Base-by-base conservation (phyloP, 148 eudicot genomes). In the Cornus florida region DNA sequence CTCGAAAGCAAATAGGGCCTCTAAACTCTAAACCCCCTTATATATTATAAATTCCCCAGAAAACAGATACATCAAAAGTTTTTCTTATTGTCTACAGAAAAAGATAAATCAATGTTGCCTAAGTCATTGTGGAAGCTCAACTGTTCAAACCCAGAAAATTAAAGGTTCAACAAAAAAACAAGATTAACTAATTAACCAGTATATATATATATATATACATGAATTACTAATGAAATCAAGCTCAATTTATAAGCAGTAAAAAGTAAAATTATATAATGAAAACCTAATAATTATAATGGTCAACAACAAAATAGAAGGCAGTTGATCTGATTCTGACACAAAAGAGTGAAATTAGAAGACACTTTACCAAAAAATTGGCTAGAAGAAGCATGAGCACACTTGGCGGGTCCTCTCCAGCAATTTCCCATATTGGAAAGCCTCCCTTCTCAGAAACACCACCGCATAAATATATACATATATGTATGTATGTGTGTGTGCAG, bases 371-470 rank as follows among this genome's bases (percentile, higher is more conserved):
- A 69, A 67, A 80, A 86, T 17, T 70, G 83, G 32, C 78, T 77
- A 65, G 89, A 84, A 69, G 89, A 86, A 76, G 85, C 89, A 78
- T 86, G 89, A 71, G 81, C 86, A 69, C 85, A 82, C 74, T 83
- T 86, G 1, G 85, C 74, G 67, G 84, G 74, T 11, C 69, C 77
- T 41, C 86, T 86, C 23, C 38, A 57, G 74, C 86, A 86, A 41
- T 69, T 70, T 23, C 89, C 89, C 89, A 86, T 86, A 35, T 69
- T 69, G 64, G 41, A 10, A 57, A 59, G 24, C 66, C 66, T 62
- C 66, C 20, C 24, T 62, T 62, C 66, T 7, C 24, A 17, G 66
- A 4, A 5, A 43, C 10, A 35, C 38, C 38, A 35, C 38, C 38
- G 38, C 38, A 43, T 43, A 43, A 6, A 43, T 43, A 43, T 43